Conservation (phyloP, 192 early-diverging fungal genomes). For the Dimargaris verticillata region DNA sequence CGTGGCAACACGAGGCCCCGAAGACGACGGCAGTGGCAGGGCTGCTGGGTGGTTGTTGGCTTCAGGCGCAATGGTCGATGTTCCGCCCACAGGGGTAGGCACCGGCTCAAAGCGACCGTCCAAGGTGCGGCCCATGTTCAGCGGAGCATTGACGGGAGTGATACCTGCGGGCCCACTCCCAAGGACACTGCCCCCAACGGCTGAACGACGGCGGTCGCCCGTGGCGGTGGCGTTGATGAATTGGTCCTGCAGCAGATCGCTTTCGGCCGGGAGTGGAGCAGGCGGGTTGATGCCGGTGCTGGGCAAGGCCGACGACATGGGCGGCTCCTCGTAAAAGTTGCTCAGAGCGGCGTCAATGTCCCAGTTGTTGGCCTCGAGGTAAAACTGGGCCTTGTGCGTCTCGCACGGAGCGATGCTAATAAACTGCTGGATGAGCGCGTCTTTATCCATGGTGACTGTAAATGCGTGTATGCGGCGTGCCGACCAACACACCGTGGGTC, state of each 20-base stretch:
- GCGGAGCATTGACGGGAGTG: constrained; percentile 1
- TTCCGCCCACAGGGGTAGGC: not conserved
- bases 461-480: constrained; percentile 8
- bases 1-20: not conserved
- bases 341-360: constrained; percentile 49
- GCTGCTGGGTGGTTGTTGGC: not conserved
- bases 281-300: constrained; percentile 17
- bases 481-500: no score
- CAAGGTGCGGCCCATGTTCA: constrained; percentile 7
- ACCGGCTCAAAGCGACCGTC: not conserved
- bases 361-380: constrained; percentile 62
- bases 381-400: constrained; percentile 47
- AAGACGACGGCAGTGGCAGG: not conserved
- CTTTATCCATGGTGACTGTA: constrained; percentile 22
- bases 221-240: constrained; percentile 7
- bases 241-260: constrained; percentile 11
- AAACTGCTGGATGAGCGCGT: constrained; percentile 41
- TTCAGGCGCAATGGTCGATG: constrained; percentile 1
- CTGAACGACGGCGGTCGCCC: constrained; percentile 8
- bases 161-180: not conserved
- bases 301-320: constrained; percentile 27
- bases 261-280: constrained; percentile 21
- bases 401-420: constrained; percentile 32
- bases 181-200: constrained; percentile 7
- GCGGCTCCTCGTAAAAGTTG: constrained; percentile 50